phyloP scores from a whole-genome alignment of 1,139 yeast genomes.

The Entelexis sorbosivorans region DNA sequence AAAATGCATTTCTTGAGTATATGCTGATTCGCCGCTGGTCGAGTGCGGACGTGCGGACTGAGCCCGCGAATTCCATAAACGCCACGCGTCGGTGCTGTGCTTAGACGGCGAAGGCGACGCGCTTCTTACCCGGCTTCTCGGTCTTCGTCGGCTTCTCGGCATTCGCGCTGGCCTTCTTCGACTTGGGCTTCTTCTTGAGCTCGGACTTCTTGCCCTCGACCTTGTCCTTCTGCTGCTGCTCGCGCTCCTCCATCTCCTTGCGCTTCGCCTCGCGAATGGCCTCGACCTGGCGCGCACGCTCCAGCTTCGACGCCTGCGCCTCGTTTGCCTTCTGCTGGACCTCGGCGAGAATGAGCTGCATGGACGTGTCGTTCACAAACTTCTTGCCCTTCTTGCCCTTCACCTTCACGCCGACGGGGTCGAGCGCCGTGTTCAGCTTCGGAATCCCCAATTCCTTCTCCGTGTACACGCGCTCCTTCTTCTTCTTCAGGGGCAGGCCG shows the following conservation, averaged over 20 bases:
- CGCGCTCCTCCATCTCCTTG: conserved; percentile 77
- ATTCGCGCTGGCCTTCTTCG: conserved; percentile 16
- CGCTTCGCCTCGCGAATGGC: conserved; percentile 79
- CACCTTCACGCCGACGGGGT: conserved; percentile 68
- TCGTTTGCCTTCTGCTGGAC: conserved; percentile 76
- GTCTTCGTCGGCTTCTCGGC: background rate
- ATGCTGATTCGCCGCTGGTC: too few species aligned
- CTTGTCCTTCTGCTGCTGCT: conserved; percentile 54
- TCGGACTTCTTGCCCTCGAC: conserved; percentile 71
- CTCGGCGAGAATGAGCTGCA: conserved; percentile 60
- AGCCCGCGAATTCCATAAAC: too few species aligned
- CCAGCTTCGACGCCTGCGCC: conserved; percentile 80
- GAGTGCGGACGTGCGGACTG: too few species aligned
- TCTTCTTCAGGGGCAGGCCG: conserved; percentile 28
- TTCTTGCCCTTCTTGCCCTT: conserved; percentile 89
- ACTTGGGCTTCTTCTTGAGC: conserved; percentile 39
- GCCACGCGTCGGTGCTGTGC: background rate
- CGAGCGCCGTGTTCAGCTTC: conserved; percentile 63
- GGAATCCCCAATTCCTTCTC: conserved; percentile 77
- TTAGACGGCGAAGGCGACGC: conserved; percentile 9
- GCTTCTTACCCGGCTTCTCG: conserved; percentile 6
- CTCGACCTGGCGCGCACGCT: conserved; percentile 78
- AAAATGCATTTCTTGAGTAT: too few species aligned
- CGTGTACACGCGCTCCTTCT: conserved; percentile 46
- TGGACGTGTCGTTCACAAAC: conserved; percentile 63